A percentile compares a stretch with the other conserved stretches of the same genome.
These are phyloP conservation scores for Kingdonia uniflora DNA, from an alignment of 164 flowering plant species.

Conservation along the genomic window DNA sequence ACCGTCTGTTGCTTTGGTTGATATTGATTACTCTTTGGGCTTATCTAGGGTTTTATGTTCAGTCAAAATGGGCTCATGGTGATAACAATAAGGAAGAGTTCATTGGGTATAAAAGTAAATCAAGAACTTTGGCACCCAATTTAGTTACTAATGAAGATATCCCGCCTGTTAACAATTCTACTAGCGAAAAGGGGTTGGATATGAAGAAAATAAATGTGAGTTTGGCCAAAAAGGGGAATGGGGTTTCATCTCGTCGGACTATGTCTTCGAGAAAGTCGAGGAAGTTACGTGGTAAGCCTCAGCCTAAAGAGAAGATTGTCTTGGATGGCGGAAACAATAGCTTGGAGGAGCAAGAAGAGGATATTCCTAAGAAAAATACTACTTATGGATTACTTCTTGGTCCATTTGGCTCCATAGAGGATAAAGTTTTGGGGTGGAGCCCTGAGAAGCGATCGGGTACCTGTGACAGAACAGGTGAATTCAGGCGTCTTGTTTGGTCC, in stretches of 20 bases:
- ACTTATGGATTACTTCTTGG: conserved; percentile 82
- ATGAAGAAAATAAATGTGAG: conserved; percentile 18
- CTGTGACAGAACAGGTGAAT: conserved; percentile 79
- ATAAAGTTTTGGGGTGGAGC: conserved; percentile 80
- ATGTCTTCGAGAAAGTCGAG: conserved; percentile 29
- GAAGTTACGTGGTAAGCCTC: conserved; percentile 33
- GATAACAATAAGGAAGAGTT: conserved; percentile 39
- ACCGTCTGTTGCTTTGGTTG: conserved; percentile 69
- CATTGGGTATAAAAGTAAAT: conserved; percentile 42
- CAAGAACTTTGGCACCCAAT: conserved; percentile 12
- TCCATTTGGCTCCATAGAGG: conserved; percentile 76
- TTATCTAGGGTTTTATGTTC: conserved; percentile 82
- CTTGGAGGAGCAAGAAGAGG: conserved; percentile 41
- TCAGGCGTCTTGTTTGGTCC: conserved; percentile 88
- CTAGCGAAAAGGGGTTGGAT: conserved; percentile 12
- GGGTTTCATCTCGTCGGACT: conserved; percentile 20
- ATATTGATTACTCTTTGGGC: conserved; percentile 89
- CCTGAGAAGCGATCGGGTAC: conserved; percentile 84
- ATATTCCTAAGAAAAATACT: conserved; percentile 54
- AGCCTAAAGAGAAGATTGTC: conserved; percentile 25
- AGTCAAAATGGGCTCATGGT: conserved; percentile 95
- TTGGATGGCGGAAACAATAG: conserved; percentile 18
- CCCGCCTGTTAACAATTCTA: conserved; percentile 13
- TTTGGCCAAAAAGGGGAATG: conserved; percentile 28
- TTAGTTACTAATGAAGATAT: conserved; percentile 19